These are phyloP conservation scores for Kazachstania kunashirensis DNA, from an alignment of 805 yeast genomes.

Conservation along the genomic window DNA sequence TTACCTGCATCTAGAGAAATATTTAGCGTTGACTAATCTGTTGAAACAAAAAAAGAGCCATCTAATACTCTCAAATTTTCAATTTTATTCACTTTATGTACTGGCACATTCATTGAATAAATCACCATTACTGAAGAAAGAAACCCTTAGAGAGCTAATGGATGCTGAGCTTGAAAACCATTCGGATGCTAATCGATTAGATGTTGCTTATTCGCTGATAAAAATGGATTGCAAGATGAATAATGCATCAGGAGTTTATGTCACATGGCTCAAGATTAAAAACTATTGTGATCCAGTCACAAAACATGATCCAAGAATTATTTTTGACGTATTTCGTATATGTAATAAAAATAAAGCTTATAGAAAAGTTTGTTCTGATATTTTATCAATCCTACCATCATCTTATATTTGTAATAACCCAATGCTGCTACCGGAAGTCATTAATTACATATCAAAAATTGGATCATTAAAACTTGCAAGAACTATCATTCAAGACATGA, in stretches of 20 bases:
- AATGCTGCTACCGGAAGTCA: conserved; percentile 17
- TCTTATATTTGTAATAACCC: conserved; percentile 20
- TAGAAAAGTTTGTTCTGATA: conserved; percentile 11
- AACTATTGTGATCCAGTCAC: conserved; percentile 9
- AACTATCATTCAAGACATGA: conserved; percentile 16
- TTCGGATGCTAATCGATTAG: conserved; percentile 10
- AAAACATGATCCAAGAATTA: conserved; percentile 20
- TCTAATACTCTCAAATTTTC: conserved; percentile 8
- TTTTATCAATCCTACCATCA: conserved; percentile 14
- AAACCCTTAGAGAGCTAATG: conserved; percentile 11
- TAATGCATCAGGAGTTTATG: conserved; percentile 21
- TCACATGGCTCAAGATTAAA: conserved; percentile 19
- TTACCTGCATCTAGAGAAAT: conserved; percentile 11
- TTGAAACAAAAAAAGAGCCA: conserved; percentile 2
- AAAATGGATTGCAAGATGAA: conserved; percentile 13
- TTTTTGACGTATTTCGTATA: conserved; percentile 17
- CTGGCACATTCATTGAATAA: conserved; percentile 16
- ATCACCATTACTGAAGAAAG: conserved; percentile 10
- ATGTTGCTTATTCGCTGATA: conserved; percentile 17
- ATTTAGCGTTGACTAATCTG: conserved; percentile 9
- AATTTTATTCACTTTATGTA: conserved; percentile 13
- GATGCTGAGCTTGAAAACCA: conserved; percentile 6
- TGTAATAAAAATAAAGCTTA: conserved; percentile 18
- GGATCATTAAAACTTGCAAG: conserved; percentile 11
- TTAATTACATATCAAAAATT: conserved; percentile 14